Evolutionary conservation across 1,139 yeast genomes (phyloP), one percentile per base, ranked within the genome.

Genomic region (Chernovozyma sophiae-reginae): DNA sequence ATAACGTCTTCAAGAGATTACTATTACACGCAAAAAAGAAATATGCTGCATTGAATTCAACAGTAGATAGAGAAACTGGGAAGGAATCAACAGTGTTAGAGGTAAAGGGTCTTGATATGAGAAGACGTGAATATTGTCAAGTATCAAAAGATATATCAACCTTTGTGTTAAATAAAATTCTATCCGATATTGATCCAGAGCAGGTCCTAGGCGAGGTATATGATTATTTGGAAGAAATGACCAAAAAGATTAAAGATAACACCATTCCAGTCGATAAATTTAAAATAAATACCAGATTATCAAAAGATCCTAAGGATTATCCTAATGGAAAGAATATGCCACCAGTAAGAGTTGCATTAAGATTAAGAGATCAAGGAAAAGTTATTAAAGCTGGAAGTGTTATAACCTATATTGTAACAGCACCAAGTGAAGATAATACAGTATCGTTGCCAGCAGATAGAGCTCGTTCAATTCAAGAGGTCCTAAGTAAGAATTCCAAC

Each of bases 91-190:
- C 79, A 4, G 59, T 69, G 23, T 69, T 92, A 46, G 97, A 92
- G 58, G 96, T 92, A 25, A 94, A 92, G 58, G 99, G 99, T 54
- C 74, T 94, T 41, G 99, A 94, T 66, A 83, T 94, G 95, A 81
- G 79, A 57, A 87, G 98, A 61, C 86, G 99, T 68, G 99, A 92
- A 59, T 92, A 78, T 58, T 89, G 97, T 65, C 95, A 87, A 39
- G 65, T 92, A 36, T 86, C 97, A 0, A 94, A 90, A 56, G 96
- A 90, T 41, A 79, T 85, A 3, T 87, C 97, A 1, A 77, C 80
- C 25, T 82, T 72, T 57, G 86, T 87, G 7, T 69, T 92, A 49
- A 72, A 81, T 49, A 78, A 84, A 46, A 68, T 92, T 34, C 68
- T 92, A 25, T 75, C 86, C 7, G 89, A 84, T 45, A 64, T 69